Evolutionary conservation across 345 rosid genomes (phyloP), one percentile per base, ranked within the genome.

Genomic region (Adansonia digitata): DNA sequence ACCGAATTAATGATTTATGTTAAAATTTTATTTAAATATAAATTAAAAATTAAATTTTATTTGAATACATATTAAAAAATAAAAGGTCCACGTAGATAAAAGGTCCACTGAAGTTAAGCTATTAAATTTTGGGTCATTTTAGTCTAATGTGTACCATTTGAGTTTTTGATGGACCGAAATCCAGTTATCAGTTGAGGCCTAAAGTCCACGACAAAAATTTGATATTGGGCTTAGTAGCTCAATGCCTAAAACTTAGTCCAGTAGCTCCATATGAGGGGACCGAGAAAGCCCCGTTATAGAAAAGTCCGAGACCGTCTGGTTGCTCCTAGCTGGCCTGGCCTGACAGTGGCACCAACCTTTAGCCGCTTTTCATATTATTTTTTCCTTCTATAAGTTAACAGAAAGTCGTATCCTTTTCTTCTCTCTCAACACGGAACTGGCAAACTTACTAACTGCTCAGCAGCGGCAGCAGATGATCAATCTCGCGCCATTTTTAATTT

Each of bases 401-500:
- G 37, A 67, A 26, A 7, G 8, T 45, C 17, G 55, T 52, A 12
- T 69, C 42, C 29, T 27, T 69, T 8, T 46, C 52, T 29, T 57
- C n/a, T 59, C 63, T 27, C 27, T 18, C 26, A 1, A 18, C 72
- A 48, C 73, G 40, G 31, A 49, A 29, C 73, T 48, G 13, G 26
- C 24, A 20, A 10, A 18, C 14, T 45, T 7, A 10, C 18, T 69
- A 17, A 10, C 24, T 5, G 27, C 29, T 39, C 56, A 52, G 9
- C 43, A 27, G 2, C 26, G 6, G 22, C 24, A n/a, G 42, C 40
- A 27, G 17, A 55, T 13, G 75, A 73, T 59, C 55, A 73, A 26
- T 20, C 43, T 59, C 68, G 75, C 68, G 68, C 75, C 75, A 73
- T 43, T 43, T 59, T 73, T 20, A 69, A 10, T 17, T 29, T 46